Base-by-base conservation (phyloP, 768 basidiomycete species). In the Pilatotrama ljubarskyi region DNA sequence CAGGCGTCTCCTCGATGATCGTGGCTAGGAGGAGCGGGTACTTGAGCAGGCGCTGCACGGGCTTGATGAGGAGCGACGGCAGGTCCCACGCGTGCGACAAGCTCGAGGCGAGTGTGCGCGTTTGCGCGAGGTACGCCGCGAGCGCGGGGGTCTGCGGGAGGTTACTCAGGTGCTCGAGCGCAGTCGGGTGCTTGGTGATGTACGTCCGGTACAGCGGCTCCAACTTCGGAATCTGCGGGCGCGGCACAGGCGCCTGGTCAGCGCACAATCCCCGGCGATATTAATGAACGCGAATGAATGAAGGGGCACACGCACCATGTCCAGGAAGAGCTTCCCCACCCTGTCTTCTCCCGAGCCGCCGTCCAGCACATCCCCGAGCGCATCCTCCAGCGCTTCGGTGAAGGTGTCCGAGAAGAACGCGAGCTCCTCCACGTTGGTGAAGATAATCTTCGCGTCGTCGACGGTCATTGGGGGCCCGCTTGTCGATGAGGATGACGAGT, bases 1-100 rank as follows among this genome's bases (percentile, higher is more conserved):
- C 82, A 7, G 86, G 84, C 0, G 92, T 93, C 68, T 86, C 87
- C 50, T 87, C 84, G 52, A 88, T 82, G 64, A 93, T 87, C 24
- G 90, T 84, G 24, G 76, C 75, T 35, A 99, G 84, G 26, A 99
- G 82, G 9, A 98, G 82, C 0, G 92, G 86, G 69, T 99, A 99
- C 71, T 98, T 98, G 64, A 98, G 85, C 55, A 98, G 82, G 15
- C 96, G 86, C 69, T 98, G 97, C 3, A 99, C 93, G 35, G 97
- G 97, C 74, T 98, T 98, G 74, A 99, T 98, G 61, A 99, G 87
- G 38, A 98, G 83, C 0, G 93, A 94, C 5, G 92, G 81, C 25
- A 99, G 84, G 71, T 99, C 96, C 88, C 93, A 95, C 2, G 93
- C 91, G 67, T 93, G 88, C 0, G 92, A 90, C 13, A 90, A 80